These are phyloP conservation scores for Dictyostelium firmibasis DNA, from an alignment of 78 protist genomes.

Conservation along the genomic window DNA sequence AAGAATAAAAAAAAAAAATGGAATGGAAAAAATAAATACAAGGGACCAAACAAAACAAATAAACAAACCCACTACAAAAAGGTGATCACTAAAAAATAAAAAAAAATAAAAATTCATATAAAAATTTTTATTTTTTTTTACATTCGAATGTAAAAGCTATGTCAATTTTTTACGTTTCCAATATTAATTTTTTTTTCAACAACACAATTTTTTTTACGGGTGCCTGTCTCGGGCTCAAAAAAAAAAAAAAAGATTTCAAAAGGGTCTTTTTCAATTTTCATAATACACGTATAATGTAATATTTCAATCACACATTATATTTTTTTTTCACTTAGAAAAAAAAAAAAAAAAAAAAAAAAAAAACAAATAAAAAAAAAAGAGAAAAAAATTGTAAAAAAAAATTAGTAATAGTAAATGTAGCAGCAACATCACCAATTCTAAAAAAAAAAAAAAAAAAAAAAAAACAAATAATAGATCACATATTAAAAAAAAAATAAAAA, in stretches of 20 bases:
- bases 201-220: not conserved
- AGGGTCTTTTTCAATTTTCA: not conserved
- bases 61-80: too few relatives aligned
- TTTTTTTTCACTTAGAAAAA: not conserved
- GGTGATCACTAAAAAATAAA: too few relatives aligned
- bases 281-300: not conserved
- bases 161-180: not conserved
- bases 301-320: not conserved
- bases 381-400: not conserved
- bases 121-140: not conserved
- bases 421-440: not conserved
- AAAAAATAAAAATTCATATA: too few relatives aligned
- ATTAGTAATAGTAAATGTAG: not conserved
- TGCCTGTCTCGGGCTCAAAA: not conserved
- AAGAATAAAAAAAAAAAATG: too few relatives aligned
- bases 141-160: not conserved
- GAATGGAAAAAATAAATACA: too few relatives aligned
- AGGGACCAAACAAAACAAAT: too few relatives aligned
- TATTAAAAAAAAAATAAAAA: too few relatives aligned
- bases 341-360: not conserved
- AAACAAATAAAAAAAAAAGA: not conserved
- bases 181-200: not conserved
- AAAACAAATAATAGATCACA: too few relatives aligned
- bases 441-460: not conserved
- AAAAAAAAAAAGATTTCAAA: not conserved